Base-by-base conservation (phyloP, 1,284 basidiomycete genomes). In the Melampsora larici-populina region DNA sequence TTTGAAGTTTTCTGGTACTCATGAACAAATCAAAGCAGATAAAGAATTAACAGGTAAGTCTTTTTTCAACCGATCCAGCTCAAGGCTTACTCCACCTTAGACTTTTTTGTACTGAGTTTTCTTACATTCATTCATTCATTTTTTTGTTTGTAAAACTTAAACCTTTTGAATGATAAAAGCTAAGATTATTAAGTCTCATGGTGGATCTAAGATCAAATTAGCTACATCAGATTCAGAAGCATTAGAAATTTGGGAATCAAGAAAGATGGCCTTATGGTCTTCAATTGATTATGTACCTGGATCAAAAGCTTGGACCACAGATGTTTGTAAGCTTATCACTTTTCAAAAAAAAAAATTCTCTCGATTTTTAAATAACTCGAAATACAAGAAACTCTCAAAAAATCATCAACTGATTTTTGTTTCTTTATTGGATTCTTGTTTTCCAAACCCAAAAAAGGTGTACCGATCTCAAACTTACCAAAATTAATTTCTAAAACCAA, bases 211-310 rank as follows among this genome's bases (percentile, higher is more conserved):
- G 8, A 92, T 93, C 80, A 86, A 88, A 80, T 87, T 93, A 31
- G 91, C 92, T 0, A 86, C 86, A 65, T 86, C 86, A 75, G 88
- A 90, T 24, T 85, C 88, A 68, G 91, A 93, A 80, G 92, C 92
- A 0, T 86, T 87, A 2, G 89, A 90, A 70, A 84, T 97, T 11
- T 97, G 94, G 94, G 85, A 87, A 68, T 92, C 93, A 76, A 84
- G 95, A 64, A 97, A 97, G 86, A 91, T 91, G 70, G 92, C 91
- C 9, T 86, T 90, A 55, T 92, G 89, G 86, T 87, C 88, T 11
- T 88, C 89, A 1, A 81, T 93, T 81, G 89, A 90, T 70, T 83
- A 91, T 49, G 84, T 88, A n/a, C 88, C 89, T 8, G 89, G 89
- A 6, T 84, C 86, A 1, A 87, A 86, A 77, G 90, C 89, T 1